Percentiles rank a stretch among this genome's conserved stretches.
These are phyloP conservation scores for Saccharomyces kudriavzevii DNA, from an alignment of 805 yeast species.

Conservation along the genomic window DNA sequence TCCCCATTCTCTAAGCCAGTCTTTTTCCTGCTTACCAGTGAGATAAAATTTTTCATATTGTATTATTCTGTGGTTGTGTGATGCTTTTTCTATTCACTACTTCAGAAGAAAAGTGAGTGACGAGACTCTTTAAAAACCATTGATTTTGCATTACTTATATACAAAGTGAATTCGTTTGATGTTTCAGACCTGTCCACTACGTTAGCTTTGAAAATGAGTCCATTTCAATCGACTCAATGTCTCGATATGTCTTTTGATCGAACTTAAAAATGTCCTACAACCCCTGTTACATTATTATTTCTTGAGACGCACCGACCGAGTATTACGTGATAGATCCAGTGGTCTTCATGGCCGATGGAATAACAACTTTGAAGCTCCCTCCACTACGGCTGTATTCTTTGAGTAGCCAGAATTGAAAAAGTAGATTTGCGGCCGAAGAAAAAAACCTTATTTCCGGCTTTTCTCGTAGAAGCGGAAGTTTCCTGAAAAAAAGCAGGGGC, in stretches of 20 bases:
- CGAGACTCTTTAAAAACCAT: too few relatives aligned
- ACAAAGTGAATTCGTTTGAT: neutral
- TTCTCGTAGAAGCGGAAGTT: too few relatives aligned
- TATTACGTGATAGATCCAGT: neutral
- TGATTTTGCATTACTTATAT: too few relatives aligned
- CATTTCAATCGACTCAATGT: neutral
- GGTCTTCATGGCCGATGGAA: neutral
- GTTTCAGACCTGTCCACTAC: too few relatives aligned
- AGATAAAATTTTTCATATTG: neutral
- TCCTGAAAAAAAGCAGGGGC: neutral
- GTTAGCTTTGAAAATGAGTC: neutral
- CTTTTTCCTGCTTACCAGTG: neutral
- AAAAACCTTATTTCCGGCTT: neutral
- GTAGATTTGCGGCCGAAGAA: neutral
- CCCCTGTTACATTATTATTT: neutral
- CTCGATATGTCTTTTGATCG: neutral
- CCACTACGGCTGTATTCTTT: neutral
- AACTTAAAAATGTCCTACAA: too few relatives aligned
- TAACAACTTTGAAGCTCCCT: neutral
- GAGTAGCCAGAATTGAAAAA: neutral
- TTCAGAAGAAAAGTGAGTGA: neutral
- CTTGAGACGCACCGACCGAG: neutral
- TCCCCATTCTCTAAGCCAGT: neutral
- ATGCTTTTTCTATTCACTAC: too few relatives aligned
- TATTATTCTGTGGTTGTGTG: neutral